phyloP scores from a whole-genome alignment of 805 yeast genomes.

The Isabelozyma heimii region DNA sequence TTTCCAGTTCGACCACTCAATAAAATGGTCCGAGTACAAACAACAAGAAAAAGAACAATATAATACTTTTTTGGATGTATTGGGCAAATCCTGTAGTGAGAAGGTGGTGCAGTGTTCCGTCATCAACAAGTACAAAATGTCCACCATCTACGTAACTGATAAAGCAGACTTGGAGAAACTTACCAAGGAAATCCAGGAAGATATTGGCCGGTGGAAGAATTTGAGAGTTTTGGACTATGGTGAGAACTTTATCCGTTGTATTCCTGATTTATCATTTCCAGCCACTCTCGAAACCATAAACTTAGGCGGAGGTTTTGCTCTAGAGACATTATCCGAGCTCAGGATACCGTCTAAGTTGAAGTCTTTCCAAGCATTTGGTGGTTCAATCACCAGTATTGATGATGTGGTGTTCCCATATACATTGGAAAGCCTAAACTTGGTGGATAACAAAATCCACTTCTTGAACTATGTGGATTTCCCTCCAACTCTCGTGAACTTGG shows the following conservation, averaged over 20 bases:
- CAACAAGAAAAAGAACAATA: slow-evolving; percentile 23
- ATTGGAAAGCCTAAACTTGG: slow-evolving; percentile 30
- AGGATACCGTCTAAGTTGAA: slow-evolving; percentile 32
- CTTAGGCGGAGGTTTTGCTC: slow-evolving; percentile 37
- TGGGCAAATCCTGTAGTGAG: slow-evolving; percentile 18
- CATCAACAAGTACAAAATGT: slow-evolving; percentile 33
- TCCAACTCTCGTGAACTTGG: slow-evolving; percentile 21
- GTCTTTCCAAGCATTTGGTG: slow-evolving; percentile 30
- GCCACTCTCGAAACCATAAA: slow-evolving; percentile 35
- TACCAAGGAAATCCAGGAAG: slow-evolving; percentile 37
- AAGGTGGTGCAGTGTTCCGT: slow-evolving; percentile 38
- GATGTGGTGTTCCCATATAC: slow-evolving; percentile 31
- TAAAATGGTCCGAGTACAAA: slow-evolving; percentile 27
- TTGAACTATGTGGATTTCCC: slow-evolving; percentile 41
- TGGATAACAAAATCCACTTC: slow-evolving; percentile 37
- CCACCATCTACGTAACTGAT: slow-evolving; percentile 32
- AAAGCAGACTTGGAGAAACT: slow-evolving; percentile 27
- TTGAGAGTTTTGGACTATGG: slow-evolving; percentile 35
- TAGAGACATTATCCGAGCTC: slow-evolving; percentile 39
- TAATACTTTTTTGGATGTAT: slow-evolving; percentile 16
- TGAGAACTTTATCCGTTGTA: slow-evolving; percentile 31
- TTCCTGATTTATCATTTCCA: slow-evolving; percentile 41
- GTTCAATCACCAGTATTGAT: slow-evolving; percentile 33
- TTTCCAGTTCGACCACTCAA: slow-evolving; percentile 28
- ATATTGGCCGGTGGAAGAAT: slow-evolving; percentile 32